Evolutionary conservation across 495 filamentous ascomycete genomes (phyloP).

Genomic region (Trypethelium eluteriae): DNA sequence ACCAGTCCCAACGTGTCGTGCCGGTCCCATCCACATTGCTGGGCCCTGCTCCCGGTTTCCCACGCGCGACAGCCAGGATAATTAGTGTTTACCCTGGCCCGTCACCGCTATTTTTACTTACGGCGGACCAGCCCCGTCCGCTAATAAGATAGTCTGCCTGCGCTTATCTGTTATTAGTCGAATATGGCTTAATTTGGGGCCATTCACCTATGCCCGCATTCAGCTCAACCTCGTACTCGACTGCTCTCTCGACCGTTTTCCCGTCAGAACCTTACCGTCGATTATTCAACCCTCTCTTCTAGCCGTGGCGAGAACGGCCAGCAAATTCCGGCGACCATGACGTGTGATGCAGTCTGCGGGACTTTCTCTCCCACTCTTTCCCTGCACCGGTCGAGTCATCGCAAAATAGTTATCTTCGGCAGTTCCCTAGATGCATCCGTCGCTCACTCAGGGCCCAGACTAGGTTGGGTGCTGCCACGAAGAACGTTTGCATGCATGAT

Average conservation of each 20-base stretch:
- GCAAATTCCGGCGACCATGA: not conserved
- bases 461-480: not conserved
- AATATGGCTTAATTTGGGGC: conserved; percentile 3
- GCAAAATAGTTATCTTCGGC: not conserved
- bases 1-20: not conserved
- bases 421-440: not conserved
- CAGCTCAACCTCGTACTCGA: not conserved
- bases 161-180: not conserved
- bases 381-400: conserved; percentile 5
- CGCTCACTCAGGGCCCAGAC: not conserved
- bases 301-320: not conserved
- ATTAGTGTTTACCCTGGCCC: not conserved
- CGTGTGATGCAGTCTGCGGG: not conserved
- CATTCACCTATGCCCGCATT: not conserved
- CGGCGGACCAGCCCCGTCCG: not conserved
- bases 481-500: not conserved
- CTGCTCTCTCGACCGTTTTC: not conserved
- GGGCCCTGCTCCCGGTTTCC: not conserved
- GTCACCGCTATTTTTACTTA: conserved; percentile 8
- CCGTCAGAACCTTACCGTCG: not conserved
- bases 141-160: not conserved
- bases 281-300: not conserved
- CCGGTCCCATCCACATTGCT: not conserved
- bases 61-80: not conserved
- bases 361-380: not conserved